Percentiles rank a stretch among this genome's conserved stretches.
phyloP scores from a whole-genome alignment of 371 early-diverging fungal species.

The Saksenaea oblongispora region DNA sequence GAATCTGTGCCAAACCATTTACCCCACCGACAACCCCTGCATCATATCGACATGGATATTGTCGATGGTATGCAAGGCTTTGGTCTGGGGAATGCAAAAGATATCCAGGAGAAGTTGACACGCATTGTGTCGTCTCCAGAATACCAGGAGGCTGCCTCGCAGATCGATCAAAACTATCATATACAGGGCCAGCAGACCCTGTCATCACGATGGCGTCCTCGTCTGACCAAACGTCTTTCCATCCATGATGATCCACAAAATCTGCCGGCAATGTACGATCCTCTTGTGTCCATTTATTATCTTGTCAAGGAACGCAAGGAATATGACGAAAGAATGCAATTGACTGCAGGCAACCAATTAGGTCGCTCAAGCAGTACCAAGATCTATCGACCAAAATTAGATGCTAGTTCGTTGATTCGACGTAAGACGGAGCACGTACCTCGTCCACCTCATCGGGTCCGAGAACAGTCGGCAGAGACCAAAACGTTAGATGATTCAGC shows the following conservation, averaged over 20 bases:
- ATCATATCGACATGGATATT: constrained; percentile 34
- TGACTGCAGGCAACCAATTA: constrained; percentile 13
- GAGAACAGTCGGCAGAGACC: too few relatives aligned
- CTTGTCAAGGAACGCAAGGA: constrained; percentile 75
- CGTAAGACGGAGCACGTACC: constrained; percentile 7
- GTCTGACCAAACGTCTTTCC: constrained; percentile 7
- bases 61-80: constrained; percentile 52
- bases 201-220: constrained; percentile 20
- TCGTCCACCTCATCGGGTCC: not conserved
- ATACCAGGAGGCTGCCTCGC: constrained; percentile 36
- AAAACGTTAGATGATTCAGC: too few relatives aligned
- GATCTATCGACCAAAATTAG: too few relatives aligned
- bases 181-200: constrained; percentile 4
- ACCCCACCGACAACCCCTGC: constrained; percentile 39
- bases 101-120: constrained; percentile 31
- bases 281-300: constrained; percentile 84
- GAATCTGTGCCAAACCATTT: constrained; percentile 39
- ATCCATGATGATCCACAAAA: constrained; percentile 41
- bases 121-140: constrained; percentile 27
- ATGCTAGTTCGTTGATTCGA: not conserved
- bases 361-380: constrained; percentile 19
- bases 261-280: constrained; percentile 57
- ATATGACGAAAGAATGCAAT: constrained; percentile 14
- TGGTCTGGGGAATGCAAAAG: constrained; percentile 36
- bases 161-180: constrained; percentile 33